These are phyloP conservation scores for Rutstroemia sp. DNA, from an alignment of 2,329 filamentous ascomycete genomes.

Conservation along the genomic window DNA sequence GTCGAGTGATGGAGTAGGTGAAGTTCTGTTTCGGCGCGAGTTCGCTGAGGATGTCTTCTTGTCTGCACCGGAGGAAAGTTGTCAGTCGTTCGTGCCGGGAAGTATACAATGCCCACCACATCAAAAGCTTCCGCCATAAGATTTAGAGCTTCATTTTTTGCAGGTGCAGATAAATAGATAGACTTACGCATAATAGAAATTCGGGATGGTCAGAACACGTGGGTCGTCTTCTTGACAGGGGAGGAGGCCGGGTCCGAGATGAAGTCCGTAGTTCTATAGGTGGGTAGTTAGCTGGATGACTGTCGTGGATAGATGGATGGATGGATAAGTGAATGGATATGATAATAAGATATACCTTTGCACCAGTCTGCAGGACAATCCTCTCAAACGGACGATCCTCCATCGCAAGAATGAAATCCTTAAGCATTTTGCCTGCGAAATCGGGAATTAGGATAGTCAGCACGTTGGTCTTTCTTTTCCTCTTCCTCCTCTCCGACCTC, in stretches of 20 bases:
- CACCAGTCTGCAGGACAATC: neutral
- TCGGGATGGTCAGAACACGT: neutral
- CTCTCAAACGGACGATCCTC: neutral
- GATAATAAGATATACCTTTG: neutral
- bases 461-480: no score
- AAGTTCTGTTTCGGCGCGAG: neutral
- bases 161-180: neutral
- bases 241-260: neutral
- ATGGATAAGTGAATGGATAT: no score
- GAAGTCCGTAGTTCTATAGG: neutral
- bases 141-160: no score
- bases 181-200: neutral
- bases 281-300: neutral
- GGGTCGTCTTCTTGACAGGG: neutral
- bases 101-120: no score
- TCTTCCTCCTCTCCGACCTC: no score
- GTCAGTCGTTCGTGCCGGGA: no score
- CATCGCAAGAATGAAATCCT: neutral
- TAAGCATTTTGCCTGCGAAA: neutral
- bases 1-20: neutral
- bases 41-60: neutral
- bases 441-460: no score
- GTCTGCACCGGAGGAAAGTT: neutral
- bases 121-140: no score
- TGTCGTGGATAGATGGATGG: neutral